A percentile compares a stretch with the other conserved stretches of the same genome.
Evolutionary conservation across 495 filamentous ascomycete genomes (phyloP).

Genomic region (Pyronema omphalodes): DNA sequence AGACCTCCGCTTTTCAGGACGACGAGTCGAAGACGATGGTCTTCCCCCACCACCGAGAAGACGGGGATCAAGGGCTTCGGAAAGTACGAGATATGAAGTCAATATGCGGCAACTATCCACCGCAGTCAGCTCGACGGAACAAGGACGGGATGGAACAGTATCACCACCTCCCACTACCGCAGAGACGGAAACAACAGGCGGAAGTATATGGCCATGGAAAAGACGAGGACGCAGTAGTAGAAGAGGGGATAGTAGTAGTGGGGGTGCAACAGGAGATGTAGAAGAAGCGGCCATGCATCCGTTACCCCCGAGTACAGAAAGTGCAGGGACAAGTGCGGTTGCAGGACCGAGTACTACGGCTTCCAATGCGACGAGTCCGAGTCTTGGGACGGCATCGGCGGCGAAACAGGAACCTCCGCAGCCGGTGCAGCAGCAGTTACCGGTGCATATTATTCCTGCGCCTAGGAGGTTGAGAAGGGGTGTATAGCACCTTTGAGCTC

Average conservation of each 20-base stretch:
- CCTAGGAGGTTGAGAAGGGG: constrained; percentile 24
- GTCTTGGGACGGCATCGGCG: background rate
- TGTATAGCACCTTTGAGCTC: too few relatives aligned
- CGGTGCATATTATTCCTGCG: constrained; percentile 16
- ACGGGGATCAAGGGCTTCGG: background rate
- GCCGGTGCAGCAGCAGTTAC: background rate
- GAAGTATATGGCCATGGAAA: background rate
- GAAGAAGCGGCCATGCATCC: background rate
- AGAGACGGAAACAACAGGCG: background rate
- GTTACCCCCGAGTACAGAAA: background rate
- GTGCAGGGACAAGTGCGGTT: background rate
- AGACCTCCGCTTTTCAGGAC: constrained; percentile 2
- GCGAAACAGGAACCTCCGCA: background rate
- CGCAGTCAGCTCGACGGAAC: background rate
- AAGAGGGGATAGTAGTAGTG: constrained; percentile 18
- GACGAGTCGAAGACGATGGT: background rate
- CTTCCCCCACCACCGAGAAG: background rate
- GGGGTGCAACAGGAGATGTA: background rate
- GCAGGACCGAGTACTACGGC: background rate
- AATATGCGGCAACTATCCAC: constrained; percentile 11
- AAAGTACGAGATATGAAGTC: constrained; percentile 1
- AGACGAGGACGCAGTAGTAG: background rate
- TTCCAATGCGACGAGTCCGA: background rate
- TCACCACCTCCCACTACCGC: background rate
- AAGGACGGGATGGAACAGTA: background rate